phyloP scores from a whole-genome alignment of 768 basidiomycete genomes.

The Boletus subcaerulescens region DNA sequence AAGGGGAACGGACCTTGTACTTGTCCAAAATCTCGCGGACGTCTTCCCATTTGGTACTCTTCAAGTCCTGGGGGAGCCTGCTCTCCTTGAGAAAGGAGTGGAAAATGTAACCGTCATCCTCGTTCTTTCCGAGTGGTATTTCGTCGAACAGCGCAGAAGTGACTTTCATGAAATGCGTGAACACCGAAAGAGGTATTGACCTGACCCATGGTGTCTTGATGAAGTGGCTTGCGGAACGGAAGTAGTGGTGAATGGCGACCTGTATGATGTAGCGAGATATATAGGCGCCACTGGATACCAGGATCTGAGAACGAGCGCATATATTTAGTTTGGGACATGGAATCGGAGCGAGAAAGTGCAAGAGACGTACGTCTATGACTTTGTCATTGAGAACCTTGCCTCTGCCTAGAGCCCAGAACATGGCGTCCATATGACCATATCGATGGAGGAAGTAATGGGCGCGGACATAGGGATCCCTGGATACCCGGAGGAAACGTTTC shows the following conservation, averaged over 20 bases:
- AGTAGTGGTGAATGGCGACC: constrained; percentile 76
- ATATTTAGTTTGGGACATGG: constrained; percentile 22
- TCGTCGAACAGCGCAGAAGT: constrained; percentile 59
- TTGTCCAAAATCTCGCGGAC: constrained; percentile 65
- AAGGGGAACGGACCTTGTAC: constrained; percentile 50
- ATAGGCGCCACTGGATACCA: constrained; percentile 72
- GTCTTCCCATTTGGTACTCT: constrained; percentile 59
- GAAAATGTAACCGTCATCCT: constrained; percentile 73
- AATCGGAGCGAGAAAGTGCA: constrained; percentile 18
- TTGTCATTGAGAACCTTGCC: constrained; percentile 61
- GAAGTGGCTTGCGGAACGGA: constrained; percentile 67
- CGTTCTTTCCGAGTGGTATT: constrained; percentile 67
- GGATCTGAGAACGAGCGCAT: constrained; percentile 47
- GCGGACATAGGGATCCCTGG: constrained; percentile 71
- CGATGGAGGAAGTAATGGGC: constrained; percentile 76
- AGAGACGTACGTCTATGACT: constrained; percentile 62
- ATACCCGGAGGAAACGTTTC: constrained; percentile 58
- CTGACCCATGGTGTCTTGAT: constrained; percentile 76
- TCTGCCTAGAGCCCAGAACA: constrained; percentile 73
- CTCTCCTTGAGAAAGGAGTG: constrained; percentile 66
- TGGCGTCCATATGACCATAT: constrained; percentile 65
- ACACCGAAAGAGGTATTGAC: constrained; percentile 56
- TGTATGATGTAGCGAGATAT: constrained; percentile 78
- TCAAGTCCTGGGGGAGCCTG: constrained; percentile 56
- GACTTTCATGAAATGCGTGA: constrained; percentile 60